Percentiles rank a stretch among this genome's conserved stretches.
Conservation (phyloP, 345 rosid species). For the Excoecaria agallocha region DNA sequence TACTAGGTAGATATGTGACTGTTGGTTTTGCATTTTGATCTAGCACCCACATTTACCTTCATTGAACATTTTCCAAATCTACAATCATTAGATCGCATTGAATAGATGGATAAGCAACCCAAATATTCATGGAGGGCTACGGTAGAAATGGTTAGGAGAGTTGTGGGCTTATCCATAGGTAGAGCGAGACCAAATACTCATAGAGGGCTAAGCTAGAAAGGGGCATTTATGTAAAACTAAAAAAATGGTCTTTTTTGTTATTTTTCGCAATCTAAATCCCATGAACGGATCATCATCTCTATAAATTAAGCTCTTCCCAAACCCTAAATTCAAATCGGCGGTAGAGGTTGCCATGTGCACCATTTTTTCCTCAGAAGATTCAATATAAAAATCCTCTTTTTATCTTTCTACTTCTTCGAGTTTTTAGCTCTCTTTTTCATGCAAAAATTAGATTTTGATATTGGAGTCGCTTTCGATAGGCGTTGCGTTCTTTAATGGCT, state of each 20-base stretch:
- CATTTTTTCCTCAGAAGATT: background rate
- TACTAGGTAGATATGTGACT: too few species aligned
- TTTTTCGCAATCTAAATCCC: background rate
- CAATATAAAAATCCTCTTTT: background rate
- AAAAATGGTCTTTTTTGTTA: background rate
- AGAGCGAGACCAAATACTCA: too few species aligned
- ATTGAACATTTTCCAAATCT: too few species aligned
- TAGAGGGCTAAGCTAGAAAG: too few species aligned
- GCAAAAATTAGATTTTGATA: background rate
- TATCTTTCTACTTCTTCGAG: background rate
- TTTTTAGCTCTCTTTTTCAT: background rate
- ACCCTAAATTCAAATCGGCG: background rate
- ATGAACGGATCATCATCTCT: background rate
- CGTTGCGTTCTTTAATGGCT: conserved; percentile 47
- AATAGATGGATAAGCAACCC: too few species aligned
- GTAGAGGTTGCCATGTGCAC: background rate
- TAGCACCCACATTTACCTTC: too few species aligned
- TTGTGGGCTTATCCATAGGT: too few species aligned
- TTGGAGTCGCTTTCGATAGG: conserved; percentile 43
- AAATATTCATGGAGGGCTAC: too few species aligned
- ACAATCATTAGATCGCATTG: too few species aligned
- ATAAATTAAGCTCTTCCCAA: background rate
- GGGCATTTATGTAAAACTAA: background rate
- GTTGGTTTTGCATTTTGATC: too few species aligned
- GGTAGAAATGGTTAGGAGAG: too few species aligned